Evolutionary conservation across 2,329 filamentous ascomycete genomes (phyloP).

Genomic region (Diaporthe sp.): DNA sequence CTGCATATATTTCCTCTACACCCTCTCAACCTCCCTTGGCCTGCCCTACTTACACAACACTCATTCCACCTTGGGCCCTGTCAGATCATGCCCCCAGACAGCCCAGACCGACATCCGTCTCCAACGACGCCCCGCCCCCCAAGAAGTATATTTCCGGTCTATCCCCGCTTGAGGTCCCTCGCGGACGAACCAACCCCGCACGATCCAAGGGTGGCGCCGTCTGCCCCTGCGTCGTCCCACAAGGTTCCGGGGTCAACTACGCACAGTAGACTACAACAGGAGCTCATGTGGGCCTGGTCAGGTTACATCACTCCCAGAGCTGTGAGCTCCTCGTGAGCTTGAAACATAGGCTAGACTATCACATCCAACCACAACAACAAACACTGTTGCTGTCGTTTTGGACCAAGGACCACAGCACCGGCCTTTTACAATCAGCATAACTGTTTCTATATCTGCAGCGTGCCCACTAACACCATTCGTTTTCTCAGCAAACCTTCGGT

Average conservation of each 20-base stretch:
- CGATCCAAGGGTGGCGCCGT: slow-evolving; percentile 16
- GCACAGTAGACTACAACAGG: not conserved
- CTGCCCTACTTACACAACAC: not conserved
- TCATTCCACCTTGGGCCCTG: not conserved
- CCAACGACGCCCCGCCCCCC: not conserved
- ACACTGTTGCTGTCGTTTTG: not conserved
- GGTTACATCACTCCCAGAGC: slow-evolving; percentile 16
- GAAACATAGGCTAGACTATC: not conserved
- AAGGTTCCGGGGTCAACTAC: slow-evolving; percentile 19
- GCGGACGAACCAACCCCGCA: slow-evolving; percentile 6
- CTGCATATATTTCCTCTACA: not conserved
- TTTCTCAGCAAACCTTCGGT: slow-evolving; percentile 16
- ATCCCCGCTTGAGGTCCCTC: not conserved
- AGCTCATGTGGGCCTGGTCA: slow-evolving; percentile 26
- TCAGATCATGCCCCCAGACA: not conserved
- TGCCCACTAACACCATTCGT: slow-evolving; percentile 34
- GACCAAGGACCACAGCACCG: not conserved
- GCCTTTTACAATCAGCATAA: not conserved
- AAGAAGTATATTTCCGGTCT: not conserved
- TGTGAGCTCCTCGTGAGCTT: slow-evolving; percentile 7
- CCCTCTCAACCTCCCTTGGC: not conserved
- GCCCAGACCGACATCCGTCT: not conserved
- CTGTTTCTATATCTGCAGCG: not conserved
- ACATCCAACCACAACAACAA: not conserved
- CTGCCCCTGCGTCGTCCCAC: slow-evolving; percentile 27